phyloP scores from a whole-genome alignment of 257 asterid species.

The Solanum microdontum region DNA sequence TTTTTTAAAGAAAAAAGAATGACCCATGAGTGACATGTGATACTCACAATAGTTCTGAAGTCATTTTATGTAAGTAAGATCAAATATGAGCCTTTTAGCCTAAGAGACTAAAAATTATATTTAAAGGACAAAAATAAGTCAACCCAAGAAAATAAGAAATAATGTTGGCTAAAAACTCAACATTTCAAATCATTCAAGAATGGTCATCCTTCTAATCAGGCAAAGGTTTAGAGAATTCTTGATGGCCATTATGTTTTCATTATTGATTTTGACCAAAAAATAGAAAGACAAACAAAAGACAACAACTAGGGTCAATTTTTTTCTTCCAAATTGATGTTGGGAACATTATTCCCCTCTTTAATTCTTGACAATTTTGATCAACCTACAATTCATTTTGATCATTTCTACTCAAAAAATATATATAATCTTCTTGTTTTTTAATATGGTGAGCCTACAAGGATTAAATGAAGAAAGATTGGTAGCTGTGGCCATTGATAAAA shows the following conservation, averaged over 20 bases:
- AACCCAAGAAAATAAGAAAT: neutral
- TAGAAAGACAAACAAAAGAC: neutral
- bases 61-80: neutral
- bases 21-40: neutral
- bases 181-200: neutral
- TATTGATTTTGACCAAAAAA: neutral
- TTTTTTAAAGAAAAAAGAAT: no score
- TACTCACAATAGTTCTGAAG: neutral
- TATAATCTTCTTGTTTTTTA: neutral
- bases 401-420: neutral
- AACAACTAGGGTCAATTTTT: neutral
- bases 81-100: neutral
- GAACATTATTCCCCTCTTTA: neutral
- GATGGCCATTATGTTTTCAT: neutral
- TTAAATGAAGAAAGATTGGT: constrained; percentile 1
- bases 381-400: neutral
- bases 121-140: neutral
- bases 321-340: neutral
- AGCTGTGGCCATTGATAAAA: constrained; percentile 8
- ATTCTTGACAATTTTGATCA: neutral
- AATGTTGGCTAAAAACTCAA: neutral
- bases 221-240: neutral
- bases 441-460: neutral
- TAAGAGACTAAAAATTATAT: no score
- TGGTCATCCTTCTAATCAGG: neutral